Base-by-base conservation (phyloP, 2,329 filamentous ascomycete species). In the Fusarium succisae region DNA sequence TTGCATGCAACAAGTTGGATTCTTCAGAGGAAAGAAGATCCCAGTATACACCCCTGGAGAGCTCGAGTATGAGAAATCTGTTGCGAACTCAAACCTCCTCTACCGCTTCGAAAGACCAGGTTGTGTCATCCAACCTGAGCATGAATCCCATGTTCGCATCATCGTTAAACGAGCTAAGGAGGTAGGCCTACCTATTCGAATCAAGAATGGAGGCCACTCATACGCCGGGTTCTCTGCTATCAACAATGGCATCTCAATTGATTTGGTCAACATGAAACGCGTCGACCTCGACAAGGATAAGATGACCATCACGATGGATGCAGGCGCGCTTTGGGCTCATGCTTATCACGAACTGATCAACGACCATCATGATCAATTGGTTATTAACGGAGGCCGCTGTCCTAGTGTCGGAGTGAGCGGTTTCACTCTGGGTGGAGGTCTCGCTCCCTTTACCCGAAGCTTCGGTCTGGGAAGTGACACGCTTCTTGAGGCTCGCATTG, bases 361-460 rank as follows among this genome's bases (percentile, higher is more conserved):
- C 18, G 75, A 73, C 2, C 50, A 71, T 2, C 61, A 72, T 1
- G 54, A 81, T 13, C 70, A 76, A 2, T 63, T 41, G 6, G 57
- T 79, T 1, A 71, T 81, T 47, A 82, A 81, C 37, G 81, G 81
- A 12, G 80, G 82, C 0, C 74, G 79, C 32, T 82, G 80, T 22
- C 81, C 81, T 10, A 76, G 75, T 28, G 83, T 85, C 1, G 83
- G 84, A 10, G 76, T 85, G 4, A 76, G 82, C 8, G 83, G 84
- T 1, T 85, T 83, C 74, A 70, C 81, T 4, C 75, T 84, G 1
- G 82, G 83, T 2, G 83, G 82, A 11, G 83, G 83, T 3, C 64
- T 77, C 2, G 79, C 81, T 1, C 75, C 76, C 0, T 82, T 85
- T 18, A 82, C 82, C 1, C 73, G 78, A 47, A 80, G 62, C 15